A percentile compares a stretch with the other conserved stretches of the same genome.
phyloP scores from a whole-genome alignment of 176 grass and related monocot genomes.

The Saccharum spontaneum region DNA sequence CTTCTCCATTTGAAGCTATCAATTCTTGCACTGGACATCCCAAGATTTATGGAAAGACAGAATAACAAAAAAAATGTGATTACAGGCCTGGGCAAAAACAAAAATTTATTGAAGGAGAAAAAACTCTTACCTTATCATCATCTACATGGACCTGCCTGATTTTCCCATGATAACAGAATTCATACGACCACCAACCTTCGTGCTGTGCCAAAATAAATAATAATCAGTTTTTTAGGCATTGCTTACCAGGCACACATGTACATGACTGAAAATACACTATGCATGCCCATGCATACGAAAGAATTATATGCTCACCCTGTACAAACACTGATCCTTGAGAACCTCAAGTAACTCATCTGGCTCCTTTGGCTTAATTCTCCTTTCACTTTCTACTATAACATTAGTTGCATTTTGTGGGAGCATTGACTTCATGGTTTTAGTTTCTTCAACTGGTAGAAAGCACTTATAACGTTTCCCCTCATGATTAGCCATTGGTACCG shows the following conservation, averaged over 20 bases:
- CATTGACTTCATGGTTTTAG: conserved; percentile 65
- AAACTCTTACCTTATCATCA: conserved; percentile 54
- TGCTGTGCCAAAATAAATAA: conserved; percentile 38
- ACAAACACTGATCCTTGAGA: conserved; percentile 84
- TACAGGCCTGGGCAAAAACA: neutral
- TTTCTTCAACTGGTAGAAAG: conserved; percentile 85
- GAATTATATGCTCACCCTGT: conserved; percentile 56
- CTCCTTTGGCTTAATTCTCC: conserved; percentile 75
- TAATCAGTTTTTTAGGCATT: conserved; percentile 10
- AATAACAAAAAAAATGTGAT: conserved; percentile 17
- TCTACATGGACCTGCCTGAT: conserved; percentile 84
- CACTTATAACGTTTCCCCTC: conserved; percentile 71
- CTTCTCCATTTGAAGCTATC: conserved; percentile 22
- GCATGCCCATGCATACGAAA: conserved; percentile 3
- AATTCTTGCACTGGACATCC: neutral
- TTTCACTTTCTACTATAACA: conserved; percentile 77
- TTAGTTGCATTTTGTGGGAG: conserved; percentile 81
- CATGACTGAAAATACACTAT: neutral
- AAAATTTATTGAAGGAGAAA: neutral
- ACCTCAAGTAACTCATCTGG: conserved; percentile 88
- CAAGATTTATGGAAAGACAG: conserved; percentile 6
- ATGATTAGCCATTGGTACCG: conserved; percentile 65
- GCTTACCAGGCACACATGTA: neutral
- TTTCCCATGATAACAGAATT: conserved; percentile 84
- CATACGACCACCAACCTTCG: conserved; percentile 96